Evolutionary conservation across 768 basidiomycete species (phyloP), one percentile per base, ranked within the genome.

Genomic region (Suillus lakei): DNA sequence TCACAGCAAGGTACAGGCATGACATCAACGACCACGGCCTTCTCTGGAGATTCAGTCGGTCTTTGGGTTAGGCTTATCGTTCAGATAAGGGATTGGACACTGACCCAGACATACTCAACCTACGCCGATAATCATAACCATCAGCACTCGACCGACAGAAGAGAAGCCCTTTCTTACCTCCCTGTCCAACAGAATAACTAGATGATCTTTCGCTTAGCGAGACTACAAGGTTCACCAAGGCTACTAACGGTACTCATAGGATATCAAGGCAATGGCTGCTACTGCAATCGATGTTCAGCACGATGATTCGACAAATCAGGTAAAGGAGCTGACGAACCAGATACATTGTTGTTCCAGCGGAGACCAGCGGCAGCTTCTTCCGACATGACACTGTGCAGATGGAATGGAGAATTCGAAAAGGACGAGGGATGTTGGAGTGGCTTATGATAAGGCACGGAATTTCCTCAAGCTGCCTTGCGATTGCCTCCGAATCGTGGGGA

Each of bases 231-330:
- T 28, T 59, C 1, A 16, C 21, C 18, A 21, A 41, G 39, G 38
- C 18, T 41, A 59, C 58, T 59, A 9, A 59, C 58, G 18, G 58
- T 59, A 59, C 28, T 59, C 58, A 21, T 59, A 59, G 0, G 58
- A 59, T 39, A 59, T 41, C 58, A 59, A 26, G 18, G 58, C 18
- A 30, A 59, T 39, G 5, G 39, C 26, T 7, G 58, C 39, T 6
- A 59, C 58, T 59, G 58, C 5, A 59, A 41, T 12, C 9, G 5
- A 59, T 7, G 5, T 59, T 59, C 58, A 41, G 58, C 6, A 30
- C 10, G 16, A 39, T 2, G 8, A 18, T 21, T 28, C 26, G 10
- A 28, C 10, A 59, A 18, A 30, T 28, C 16, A 58, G 26, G 26
- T 21, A 28, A 13, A 41, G 18, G 56, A 26, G 9, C 6, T 21